Evolutionary conservation across 768 basidiomycete species (phyloP).

Genomic region (Punctularia strigosozonata): DNA sequence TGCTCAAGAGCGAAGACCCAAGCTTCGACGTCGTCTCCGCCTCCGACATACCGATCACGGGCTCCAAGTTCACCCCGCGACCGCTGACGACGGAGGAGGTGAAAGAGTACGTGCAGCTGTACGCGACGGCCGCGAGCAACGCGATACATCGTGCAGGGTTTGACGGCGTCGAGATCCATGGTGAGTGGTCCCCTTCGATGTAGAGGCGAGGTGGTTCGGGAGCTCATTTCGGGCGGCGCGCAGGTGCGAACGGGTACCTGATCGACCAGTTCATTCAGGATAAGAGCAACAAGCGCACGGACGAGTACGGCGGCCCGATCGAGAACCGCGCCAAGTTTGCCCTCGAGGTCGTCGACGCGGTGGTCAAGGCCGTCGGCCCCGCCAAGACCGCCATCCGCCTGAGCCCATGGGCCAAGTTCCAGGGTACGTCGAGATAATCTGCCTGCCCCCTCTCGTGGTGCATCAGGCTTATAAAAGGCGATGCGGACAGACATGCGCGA

Average conservation of each 20-base stretch:
- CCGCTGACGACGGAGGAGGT: conserved; percentile 10
- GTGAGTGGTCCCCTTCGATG: no score
- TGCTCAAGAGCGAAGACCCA: neutral
- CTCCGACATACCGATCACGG: conserved; percentile 3
- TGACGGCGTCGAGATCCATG: conserved; percentile 22
- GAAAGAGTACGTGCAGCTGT: conserved; percentile 11
- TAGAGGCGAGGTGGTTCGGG: no score
- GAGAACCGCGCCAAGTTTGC: conserved; percentile 28
- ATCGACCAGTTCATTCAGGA: conserved; percentile 23
- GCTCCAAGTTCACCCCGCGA: neutral
- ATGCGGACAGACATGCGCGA: conserved; percentile 28
- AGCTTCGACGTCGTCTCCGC: conserved; percentile 1
- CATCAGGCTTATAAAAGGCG: neutral
- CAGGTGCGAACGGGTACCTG: conserved; percentile 9
- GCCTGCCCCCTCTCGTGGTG: conserved; percentile 1
- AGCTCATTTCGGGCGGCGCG: no score
- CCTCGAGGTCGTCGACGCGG: conserved; percentile 23
- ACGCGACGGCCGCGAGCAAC: conserved; percentile 20
- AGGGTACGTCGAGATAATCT: conserved; percentile 15
- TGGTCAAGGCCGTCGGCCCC: conserved; percentile 22
- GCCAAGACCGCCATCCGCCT: conserved; percentile 24
- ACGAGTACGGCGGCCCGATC: conserved; percentile 30
- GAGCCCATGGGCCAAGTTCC: conserved; percentile 15
- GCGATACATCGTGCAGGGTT: conserved; percentile 24
- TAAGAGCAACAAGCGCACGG: conserved; percentile 22